Base-by-base conservation (phyloP, 192 early-diverging fungal genomes). In the Dimargaris verticillata region DNA sequence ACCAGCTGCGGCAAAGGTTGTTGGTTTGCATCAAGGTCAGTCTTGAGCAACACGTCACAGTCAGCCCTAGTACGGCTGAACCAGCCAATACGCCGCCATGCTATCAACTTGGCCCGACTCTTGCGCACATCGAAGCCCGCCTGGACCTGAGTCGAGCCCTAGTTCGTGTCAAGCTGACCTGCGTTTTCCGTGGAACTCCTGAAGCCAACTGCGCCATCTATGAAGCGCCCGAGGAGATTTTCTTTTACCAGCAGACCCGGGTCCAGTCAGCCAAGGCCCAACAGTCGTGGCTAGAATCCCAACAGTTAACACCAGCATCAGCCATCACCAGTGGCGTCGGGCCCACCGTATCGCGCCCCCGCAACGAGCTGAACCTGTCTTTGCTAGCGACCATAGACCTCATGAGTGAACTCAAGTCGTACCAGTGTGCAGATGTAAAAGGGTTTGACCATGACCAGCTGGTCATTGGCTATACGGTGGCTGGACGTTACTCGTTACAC, bases 381-480 rank as follows among this genome's bases (percentile, higher is more conserved):
- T 44, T 24, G 42, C 57, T 44, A 38, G 41, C 20, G 33, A 44
- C 29, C 33, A 44, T 44, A 13, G 43, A 24, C 33, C 13, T 41
- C 12, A 33, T 11, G 33, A 59, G 42, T 5, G 43, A 43, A 24
- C 24, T 26, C 41, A 20, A 43, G 41, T 44, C 11, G 13, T 44
- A 41, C 43, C 57, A 20, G 3, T 58, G 55, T 4, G 22, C 14
- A 15, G 20, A 44, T 59, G 33, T 33, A 15, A 15, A 18, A 15
- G 15, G 15, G 4, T 38, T n/a, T 13, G 33, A 44, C 41, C 24
- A 11, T 20, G 2, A 20, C 3, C 18, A 13, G 17, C 20, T 43
- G 26, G 17, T 44, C 53, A 26, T 55, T 44, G 57, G 57, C 15
- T 59, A 59, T 7, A 59, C 57, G 0, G 38, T 59, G 15, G 18